Evolutionary conservation across 441 rosid genomes (phyloP).

Genomic region (Capsella rubella): DNA sequence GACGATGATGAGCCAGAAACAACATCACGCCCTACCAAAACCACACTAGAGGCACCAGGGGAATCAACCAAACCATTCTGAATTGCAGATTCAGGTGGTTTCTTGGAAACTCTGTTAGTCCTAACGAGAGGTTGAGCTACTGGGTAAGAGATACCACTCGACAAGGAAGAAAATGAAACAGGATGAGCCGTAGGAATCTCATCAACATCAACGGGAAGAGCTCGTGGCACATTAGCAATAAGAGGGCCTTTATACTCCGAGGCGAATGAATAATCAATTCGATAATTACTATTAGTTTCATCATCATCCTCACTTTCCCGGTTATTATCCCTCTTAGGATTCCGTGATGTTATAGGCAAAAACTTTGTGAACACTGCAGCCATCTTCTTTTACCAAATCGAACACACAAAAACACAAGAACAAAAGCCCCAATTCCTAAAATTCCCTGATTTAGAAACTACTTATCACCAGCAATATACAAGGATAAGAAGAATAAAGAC

Average conservation of each 20-base stretch:
- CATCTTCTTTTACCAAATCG: slow-evolving; percentile 46
- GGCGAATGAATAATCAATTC: slow-evolving; percentile 61
- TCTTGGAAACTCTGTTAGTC: slow-evolving; percentile 36
- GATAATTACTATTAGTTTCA: slow-evolving; percentile 46
- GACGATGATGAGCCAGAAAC: slow-evolving; percentile 43
- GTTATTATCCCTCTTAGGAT: slow-evolving; percentile 33
- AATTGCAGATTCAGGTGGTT: slow-evolving; percentile 33
- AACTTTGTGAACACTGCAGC: slow-evolving; percentile 58
- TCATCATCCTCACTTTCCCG: slow-evolving; percentile 29
- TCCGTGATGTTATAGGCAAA: slow-evolving; percentile 48
- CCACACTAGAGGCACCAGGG: slow-evolving; percentile 33
- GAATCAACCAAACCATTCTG: slow-evolving; percentile 31
- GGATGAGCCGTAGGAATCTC: slow-evolving; percentile 58
- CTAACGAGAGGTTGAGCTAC: slow-evolving; percentile 57
- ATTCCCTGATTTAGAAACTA: slow-evolving; percentile 36
- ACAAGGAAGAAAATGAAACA: slow-evolving; percentile 42
- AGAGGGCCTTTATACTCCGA: slow-evolving; percentile 60
- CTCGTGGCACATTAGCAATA: slow-evolving; percentile 52
- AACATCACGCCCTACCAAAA: slow-evolving; percentile 31
- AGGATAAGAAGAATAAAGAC: slow-evolving; percentile 18
- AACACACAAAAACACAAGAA: not conserved
- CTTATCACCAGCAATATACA: not conserved
- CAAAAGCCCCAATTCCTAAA: slow-evolving; percentile 23
- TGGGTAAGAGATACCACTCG: slow-evolving; percentile 47
- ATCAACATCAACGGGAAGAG: slow-evolving; percentile 56